Evolutionary conservation across 495 filamentous ascomycete genomes (phyloP).

Genomic region (Friedmanniomyces endolithicus): DNA sequence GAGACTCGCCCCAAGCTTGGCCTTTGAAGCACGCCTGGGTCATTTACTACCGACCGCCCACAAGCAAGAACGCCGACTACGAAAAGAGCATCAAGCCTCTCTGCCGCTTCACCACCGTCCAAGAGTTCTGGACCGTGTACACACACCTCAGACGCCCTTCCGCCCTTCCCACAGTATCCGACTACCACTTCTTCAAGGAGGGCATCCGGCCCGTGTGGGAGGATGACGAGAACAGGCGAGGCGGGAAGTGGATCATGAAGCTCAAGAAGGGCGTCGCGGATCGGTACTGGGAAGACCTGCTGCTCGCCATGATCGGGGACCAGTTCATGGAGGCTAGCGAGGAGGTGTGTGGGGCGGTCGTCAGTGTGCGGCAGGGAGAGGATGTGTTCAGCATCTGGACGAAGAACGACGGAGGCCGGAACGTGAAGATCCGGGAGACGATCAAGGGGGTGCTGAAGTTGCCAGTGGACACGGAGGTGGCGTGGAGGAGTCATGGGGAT

Average conservation of each 20-base stretch:
- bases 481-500: constrained; percentile 83
- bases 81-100: constrained; percentile 89
- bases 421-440: constrained; percentile 96
- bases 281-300: constrained; percentile 93
- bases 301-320: constrained; percentile 83
- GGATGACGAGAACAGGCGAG: constrained; percentile 89
- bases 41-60: constrained; percentile 91
- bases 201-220: constrained; percentile 97
- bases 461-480: constrained; percentile 76
- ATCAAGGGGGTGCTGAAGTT: constrained; percentile 79
- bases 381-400: constrained; percentile 98
- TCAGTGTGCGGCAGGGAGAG: constrained; percentile 89
- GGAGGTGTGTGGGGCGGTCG: constrained; percentile 85
- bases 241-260: constrained; percentile 93
- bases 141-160: constrained; percentile 83
- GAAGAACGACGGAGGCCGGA: constrained; percentile 75
- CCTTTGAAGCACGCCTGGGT: constrained; percentile 78
- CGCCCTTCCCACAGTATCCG: constrained; percentile 76
- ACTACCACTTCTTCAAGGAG: constrained; percentile 97
- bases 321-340: constrained; percentile 90
- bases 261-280: constrained; percentile 94
- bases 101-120: constrained; percentile 65
- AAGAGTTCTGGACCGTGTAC: constrained; percentile 91
- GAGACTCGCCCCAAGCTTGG: constrained; percentile 10
- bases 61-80: constrained; percentile 94